Evolutionary conservation across 768 basidiomycete species (phyloP).

Genomic region (Peribolospora kevripleyi): DNA sequence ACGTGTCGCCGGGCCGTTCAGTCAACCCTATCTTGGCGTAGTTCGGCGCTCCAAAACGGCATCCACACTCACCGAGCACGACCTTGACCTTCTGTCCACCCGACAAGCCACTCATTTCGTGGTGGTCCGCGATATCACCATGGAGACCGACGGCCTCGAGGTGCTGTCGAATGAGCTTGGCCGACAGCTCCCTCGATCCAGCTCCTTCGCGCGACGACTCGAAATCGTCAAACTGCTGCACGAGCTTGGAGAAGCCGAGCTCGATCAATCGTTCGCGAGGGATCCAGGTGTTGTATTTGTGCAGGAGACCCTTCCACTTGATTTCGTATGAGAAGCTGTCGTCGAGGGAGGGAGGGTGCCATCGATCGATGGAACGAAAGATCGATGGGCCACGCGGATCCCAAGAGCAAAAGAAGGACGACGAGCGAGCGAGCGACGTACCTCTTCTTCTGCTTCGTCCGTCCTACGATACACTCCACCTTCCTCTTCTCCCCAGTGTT

Average conservation of each 20-base stretch:
- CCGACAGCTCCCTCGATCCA: constrained; percentile 62
- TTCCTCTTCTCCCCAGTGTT: constrained; percentile 75
- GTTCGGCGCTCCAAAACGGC: too few relatives aligned
- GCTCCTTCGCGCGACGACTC: constrained; percentile 90
- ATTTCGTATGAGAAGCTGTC: constrained; percentile 15
- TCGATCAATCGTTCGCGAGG: constrained; percentile 59
- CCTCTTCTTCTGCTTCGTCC: constrained; percentile 89
- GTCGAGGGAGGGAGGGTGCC: not conserved
- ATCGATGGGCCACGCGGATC: constrained; percentile 20
- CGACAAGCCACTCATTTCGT: constrained; percentile 79
- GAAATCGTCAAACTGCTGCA: constrained; percentile 87
- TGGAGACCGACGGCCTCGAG: constrained; percentile 87
- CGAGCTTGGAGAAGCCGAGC: constrained; percentile 69
- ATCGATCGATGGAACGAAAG: not conserved
- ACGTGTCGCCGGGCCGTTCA: too few relatives aligned
- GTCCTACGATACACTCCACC: constrained; percentile 60
- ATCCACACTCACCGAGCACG: constrained; percentile 26
- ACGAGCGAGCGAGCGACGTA: constrained; percentile 27
- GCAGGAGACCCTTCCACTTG: constrained; percentile 49
- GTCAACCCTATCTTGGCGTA: too few relatives aligned
- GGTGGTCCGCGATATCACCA: constrained; percentile 94
- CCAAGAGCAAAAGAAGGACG: constrained; percentile 9
- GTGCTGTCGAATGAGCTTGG: constrained; percentile 62
- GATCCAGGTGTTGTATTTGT: constrained; percentile 74
- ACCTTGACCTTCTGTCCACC: constrained; percentile 96